Evolutionary conservation across 306 rosid genomes (phyloP), one percentile per base, ranked within the genome.

Genomic region (Vicia faba): DNA sequence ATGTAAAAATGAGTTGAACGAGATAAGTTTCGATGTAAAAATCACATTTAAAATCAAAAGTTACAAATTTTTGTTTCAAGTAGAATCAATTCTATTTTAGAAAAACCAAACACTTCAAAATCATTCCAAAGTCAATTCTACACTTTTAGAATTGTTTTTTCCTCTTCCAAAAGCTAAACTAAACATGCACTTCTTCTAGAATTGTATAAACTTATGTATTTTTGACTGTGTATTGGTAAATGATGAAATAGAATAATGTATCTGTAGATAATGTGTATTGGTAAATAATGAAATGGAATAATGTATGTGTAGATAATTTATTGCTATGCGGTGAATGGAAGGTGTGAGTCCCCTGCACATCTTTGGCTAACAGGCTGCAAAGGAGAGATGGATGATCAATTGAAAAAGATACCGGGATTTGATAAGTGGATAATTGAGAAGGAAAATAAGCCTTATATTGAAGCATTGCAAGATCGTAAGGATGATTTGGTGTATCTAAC

Each of bases 321-420:
- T 69, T 93, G 95, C 64, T 93, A 89, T 68, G 96, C 99, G 8
- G 85, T 66, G 71, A 89, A 93, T 65, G 91, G 93, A 60, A 89
- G 88, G 71, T 86, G 91, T 7, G 45, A 74, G 33, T 62, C 78
- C 68, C 95, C 97, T 25, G 79, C 95, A 16, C 91, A 89, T 80
- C 96, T 93, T 43, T 89, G 97, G 98, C 68, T 93, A 77, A 93
- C 97, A 3, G 96, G 96, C 3, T 93, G 89, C 68, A 66, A 62
- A 7, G 97, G 96, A 39, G 98, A 89, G 76, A 84, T 82, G 89
- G 88, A 64, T 2, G 70, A 65, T 16, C 91, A 85, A 63, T 61
- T 93, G 71, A 79, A 83, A 39, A 82, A 78, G 87, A 80, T 89
- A 9, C 88, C 95, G 0, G 98, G 97, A 31, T 84, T 87, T 75